These are phyloP conservation scores for Russula abietina DNA, from an alignment of 768 basidiomycete species.

Conservation along the genomic window DNA sequence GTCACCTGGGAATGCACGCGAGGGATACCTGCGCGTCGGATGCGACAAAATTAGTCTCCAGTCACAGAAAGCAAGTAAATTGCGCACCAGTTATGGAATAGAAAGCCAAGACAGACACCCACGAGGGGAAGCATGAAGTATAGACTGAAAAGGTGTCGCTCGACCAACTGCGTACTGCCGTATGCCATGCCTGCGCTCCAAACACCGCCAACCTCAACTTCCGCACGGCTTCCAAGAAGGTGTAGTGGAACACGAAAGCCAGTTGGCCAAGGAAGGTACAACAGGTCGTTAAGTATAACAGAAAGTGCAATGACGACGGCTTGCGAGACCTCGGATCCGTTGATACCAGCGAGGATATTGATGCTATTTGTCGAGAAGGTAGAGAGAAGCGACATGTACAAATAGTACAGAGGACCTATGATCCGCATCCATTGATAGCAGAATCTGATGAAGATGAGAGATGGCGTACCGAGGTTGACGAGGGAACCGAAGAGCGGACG, in stretches of 20 bases:
- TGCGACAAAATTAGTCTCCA: background rate
- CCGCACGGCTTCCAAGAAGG: slow-evolving; percentile 57
- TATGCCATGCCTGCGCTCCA: slow-evolving; percentile 82
- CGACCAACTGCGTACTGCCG: slow-evolving; percentile 81
- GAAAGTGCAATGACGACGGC: slow-evolving; percentile 88
- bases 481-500: slow-evolving; percentile 67
- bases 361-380: slow-evolving; percentile 98
- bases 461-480: slow-evolving; percentile 73
- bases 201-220: slow-evolving; percentile 69
- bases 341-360: slow-evolving; percentile 97
- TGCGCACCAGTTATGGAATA: slow-evolving; percentile 93
- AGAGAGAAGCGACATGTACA: slow-evolving; percentile 94
- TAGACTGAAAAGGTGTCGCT: slow-evolving; percentile 89
- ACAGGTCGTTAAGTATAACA: slow-evolving; percentile 83
- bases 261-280: slow-evolving; percentile 88
- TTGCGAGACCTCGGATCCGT: slow-evolving; percentile 93
- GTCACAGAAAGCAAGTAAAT: background rate
- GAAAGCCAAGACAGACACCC: slow-evolving; percentile 81
- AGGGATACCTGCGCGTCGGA: slow-evolving; percentile 72
- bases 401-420: slow-evolving; percentile 86
- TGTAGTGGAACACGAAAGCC: slow-evolving; percentile 68
- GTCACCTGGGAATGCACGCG: slow-evolving; percentile 90
- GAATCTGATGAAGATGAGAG: background rate
- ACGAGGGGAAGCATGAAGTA: slow-evolving; percentile 97
- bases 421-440: slow-evolving; percentile 5